Evolutionary conservation across 768 basidiomycete genomes (phyloP).

Genomic region (Lepiota venenata): DNA sequence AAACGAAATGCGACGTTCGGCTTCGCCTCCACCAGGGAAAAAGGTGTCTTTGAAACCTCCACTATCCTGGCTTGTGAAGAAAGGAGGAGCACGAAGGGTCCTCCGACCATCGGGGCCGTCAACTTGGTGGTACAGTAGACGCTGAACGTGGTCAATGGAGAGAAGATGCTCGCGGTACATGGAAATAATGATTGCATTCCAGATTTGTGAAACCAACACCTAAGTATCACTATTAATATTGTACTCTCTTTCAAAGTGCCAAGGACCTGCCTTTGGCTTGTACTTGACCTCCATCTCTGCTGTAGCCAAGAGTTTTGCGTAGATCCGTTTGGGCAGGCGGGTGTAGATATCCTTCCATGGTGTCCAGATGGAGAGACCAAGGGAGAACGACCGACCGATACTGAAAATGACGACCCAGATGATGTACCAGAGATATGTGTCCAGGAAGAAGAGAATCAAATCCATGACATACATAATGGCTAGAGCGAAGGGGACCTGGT

Average conservation of each 20-base stretch:
- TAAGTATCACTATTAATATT: neutral
- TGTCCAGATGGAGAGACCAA: conserved; percentile 98
- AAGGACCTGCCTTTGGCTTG: conserved; percentile 71
- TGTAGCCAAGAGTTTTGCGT: conserved; percentile 94
- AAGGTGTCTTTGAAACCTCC: conserved; percentile 73
- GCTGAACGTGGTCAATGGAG: conserved; percentile 97
- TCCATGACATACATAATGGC: conserved; percentile 99
- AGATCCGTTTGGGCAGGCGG: conserved; percentile 94
- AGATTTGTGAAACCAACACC: conserved; percentile 96
- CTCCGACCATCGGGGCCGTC: conserved; percentile 87
- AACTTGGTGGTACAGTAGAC: conserved; percentile 95
- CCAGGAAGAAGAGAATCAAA: conserved; percentile 95
- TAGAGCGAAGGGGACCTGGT: conserved; percentile 93
- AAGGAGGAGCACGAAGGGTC: conserved; percentile 92
- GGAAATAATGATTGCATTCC: conserved; percentile 99
- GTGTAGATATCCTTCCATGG: conserved; percentile 99
- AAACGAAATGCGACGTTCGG: conserved; percentile 97
- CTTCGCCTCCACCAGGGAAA: conserved; percentile 93
- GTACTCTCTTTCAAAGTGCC: neutral
- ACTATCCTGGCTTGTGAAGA: conserved; percentile 88
- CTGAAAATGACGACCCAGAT: conserved; percentile 98
- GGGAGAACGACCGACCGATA: conserved; percentile 82
- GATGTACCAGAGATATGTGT: conserved; percentile 99
- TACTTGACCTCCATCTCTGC: conserved; percentile 99
- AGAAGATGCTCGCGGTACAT: conserved; percentile 99